Percentiles rank a stretch among this genome's conserved stretches.
Conservation (phyloP, 768 basidiomycete species). For the Tylopilus felleus region DNA sequence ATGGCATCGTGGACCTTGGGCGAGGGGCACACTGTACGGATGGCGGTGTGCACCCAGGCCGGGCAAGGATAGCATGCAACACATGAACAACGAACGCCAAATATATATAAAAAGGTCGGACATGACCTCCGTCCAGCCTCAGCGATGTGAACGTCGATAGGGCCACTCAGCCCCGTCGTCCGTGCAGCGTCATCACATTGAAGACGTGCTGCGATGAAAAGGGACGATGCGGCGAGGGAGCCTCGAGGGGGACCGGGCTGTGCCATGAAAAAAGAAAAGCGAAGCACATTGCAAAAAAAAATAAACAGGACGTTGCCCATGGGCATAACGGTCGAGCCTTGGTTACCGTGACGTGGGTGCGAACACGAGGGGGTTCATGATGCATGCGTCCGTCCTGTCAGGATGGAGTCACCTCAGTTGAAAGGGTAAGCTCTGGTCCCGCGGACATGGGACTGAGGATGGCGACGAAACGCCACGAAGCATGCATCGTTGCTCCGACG, state of each 20-base stretch:
- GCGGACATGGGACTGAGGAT: constrained; percentile 2
- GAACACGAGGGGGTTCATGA: constrained; percentile 9
- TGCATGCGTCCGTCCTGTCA: not conserved
- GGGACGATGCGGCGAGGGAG: not conserved
- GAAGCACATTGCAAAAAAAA: not conserved
- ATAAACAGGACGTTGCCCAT: not conserved
- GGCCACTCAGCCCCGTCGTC: not conserved
- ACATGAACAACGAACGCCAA: too few relatives aligned
- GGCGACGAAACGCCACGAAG: constrained; percentile 9
- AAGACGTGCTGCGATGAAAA: not conserved
- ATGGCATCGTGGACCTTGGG: not conserved
- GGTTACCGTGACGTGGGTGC: constrained; percentile 1
- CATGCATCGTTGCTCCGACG: not conserved
- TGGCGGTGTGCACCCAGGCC: too few relatives aligned
- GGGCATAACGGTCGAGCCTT: not conserved
- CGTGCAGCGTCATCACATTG: not conserved
- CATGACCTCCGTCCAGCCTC: not conserved
- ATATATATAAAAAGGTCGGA: too few relatives aligned
- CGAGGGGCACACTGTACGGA: not conserved
- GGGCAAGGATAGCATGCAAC: too few relatives aligned
- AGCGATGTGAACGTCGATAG: not conserved
- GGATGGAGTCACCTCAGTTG: constrained; percentile 4
- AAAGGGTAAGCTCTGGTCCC: not conserved
- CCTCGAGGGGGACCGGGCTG: not conserved
- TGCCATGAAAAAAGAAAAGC: not conserved